phyloP scores from a whole-genome alignment of 78 protist species.

The Speleostelium caveatum region DNA sequence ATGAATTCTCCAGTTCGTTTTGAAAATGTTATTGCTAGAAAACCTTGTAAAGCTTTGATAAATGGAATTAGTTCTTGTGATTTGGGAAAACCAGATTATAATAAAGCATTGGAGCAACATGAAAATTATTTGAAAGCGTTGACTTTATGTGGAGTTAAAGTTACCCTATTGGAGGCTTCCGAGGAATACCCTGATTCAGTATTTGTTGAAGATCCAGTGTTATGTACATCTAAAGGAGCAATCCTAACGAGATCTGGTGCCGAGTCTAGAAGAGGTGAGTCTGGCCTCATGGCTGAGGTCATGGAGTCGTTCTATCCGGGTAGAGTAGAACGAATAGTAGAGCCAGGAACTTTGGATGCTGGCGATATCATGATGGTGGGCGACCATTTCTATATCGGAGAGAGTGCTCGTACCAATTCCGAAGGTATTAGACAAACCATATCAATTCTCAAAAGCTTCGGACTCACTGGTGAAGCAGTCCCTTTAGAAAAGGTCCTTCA shows the following conservation, averaged over 20 bases:
- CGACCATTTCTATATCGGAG: conserved; percentile 10
- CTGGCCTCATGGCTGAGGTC: background rate
- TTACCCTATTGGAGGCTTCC: background rate
- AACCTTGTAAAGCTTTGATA: no score
- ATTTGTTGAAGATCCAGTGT: conserved; percentile 11
- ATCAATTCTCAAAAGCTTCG: background rate
- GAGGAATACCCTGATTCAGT: conserved; percentile 3
- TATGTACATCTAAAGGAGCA: background rate
- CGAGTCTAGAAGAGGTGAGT: background rate
- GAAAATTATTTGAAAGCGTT: background rate
- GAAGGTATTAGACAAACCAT: conserved; percentile 9
- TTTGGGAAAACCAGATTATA: conserved; percentile 9
- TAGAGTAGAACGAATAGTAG: background rate
- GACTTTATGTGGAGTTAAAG: background rate
- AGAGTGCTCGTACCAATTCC: conserved; percentile 1
- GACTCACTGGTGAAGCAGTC: background rate
- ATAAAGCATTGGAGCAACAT: conserved; percentile 11
- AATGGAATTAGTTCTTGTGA: no score
- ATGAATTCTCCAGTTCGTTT: no score
- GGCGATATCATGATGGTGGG: conserved; percentile 49
- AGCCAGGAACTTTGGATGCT: conserved; percentile 9
- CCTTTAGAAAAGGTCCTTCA: background rate
- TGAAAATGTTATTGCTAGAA: no score
- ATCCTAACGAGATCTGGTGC: conserved; percentile 23
- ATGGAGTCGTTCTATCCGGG: background rate